Base-by-base conservation (phyloP, 2,329 filamentous ascomycete genomes). In the Monosporascus sp. region DNA sequence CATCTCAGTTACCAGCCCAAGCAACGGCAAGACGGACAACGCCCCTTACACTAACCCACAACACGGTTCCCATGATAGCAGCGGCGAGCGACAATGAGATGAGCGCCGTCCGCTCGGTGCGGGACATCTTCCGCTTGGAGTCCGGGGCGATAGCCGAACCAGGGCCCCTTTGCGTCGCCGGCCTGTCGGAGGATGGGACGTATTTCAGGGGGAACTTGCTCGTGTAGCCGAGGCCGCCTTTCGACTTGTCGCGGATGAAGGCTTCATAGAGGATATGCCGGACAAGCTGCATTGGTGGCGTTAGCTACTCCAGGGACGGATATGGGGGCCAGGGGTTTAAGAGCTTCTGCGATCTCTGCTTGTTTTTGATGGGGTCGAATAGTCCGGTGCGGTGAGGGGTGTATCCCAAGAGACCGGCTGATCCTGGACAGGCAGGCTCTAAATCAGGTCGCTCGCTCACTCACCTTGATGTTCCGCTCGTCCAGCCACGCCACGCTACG, bases 151-250 rank as follows among this genome's bases (percentile, higher is more conserved):
- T 35, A 35, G 31, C 31, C 31, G 31, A 35, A 35, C 31, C 31
- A 3, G 44, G 38, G 8, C 58, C 59, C 50, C 63, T 60, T 47
- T 66, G 64, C 3, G 68, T 76, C 16, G 70, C 73, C 46, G 67
- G 65, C 57, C 64, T 69, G 22, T 68, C 69, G 19, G 72, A 63
- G 26, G 66, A 65, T 0, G 87, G 86, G 9, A 87, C 73, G 63
- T 87, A 88, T 64, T 90, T 87, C 70, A 91, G 87, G 20, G 86
- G 81, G 63, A 91, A 91, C 8, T 72, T 74, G 1, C 80, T 82
- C 61, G 85, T 78, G 47, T 78, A 74, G 0, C 86, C 82, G 7
- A 92, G 73, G 0, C 85, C 87, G 52, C 76, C 81, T 51, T 66
- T 55, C n/a, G 65, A 64, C 51, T 84, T 82, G 52, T 82, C 80